Evolutionary conservation across 148 eudicot genomes (phyloP), one percentile per base, ranked within the genome.

Genomic region (Amaranthus palmeri): DNA sequence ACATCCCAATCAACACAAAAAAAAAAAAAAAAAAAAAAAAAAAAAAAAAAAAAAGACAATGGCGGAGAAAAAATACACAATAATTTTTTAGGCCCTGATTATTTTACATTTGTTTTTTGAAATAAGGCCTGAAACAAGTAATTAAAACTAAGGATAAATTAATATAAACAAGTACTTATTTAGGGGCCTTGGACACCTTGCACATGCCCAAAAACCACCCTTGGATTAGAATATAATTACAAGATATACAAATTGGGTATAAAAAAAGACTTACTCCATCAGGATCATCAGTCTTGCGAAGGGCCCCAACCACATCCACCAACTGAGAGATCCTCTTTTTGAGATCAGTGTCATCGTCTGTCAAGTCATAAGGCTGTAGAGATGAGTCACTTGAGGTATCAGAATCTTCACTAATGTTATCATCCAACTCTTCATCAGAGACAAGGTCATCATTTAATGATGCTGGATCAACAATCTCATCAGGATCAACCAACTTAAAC

Each of bases 331-430:
- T 84, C 43, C 85, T 91, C 43, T 77, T 85, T 77, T 82, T 88
- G 78, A 95, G 81, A 85, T 95, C 98, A 67, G 83, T 76, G 76
- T 88, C 96, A 81, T 95, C 97, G 78, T 95, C 97, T 48, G 86
- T 72, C 73, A 91, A 83, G 82, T 95, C 98, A 72, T 91, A 95
- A 12, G 98, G 98, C 84, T 88, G 92, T 71, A 95, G 82, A 45
- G 97, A 89, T 14, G 96, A 85, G 68, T 84, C 93, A 79, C 88
- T 89, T 5, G 93, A 89, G 59, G 87, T 63, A 58, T 89, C 98
- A 76, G 92, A 89, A 72, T 66, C 75, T 55, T 89, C 98, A 83
- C 87, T 87, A 58, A 74, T 85, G 78, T 65, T 74, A 70, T 78
- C 91, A 72, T 77, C 83, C 18, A 57, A 85, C 61, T 83, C 91